These are phyloP conservation scores for Saccharomycopsis capsularis DNA, from an alignment of 805 yeast genomes.

Conservation along the genomic window DNA sequence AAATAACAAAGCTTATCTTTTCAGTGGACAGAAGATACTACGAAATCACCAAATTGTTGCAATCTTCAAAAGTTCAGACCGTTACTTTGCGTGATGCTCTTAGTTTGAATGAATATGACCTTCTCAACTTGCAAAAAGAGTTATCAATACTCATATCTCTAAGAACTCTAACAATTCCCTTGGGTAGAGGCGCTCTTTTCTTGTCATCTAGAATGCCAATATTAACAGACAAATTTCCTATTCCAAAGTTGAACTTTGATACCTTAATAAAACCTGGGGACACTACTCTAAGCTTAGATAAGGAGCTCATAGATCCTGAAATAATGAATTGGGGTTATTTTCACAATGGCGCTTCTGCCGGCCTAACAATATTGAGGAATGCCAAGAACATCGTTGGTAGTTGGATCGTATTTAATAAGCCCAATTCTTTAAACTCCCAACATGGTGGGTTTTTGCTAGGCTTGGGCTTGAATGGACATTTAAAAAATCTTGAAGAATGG, in stretches of 20 bases:
- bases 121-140: conserved; percentile 44
- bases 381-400: conserved; percentile 73
- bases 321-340: conserved; percentile 76
- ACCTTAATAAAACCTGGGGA: conserved; percentile 59
- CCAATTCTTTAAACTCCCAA: conserved; percentile 60
- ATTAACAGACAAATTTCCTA: conserved; percentile 76
- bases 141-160: conserved; percentile 56
- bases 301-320: conserved; percentile 42
- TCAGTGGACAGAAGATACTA: conserved; percentile 71
- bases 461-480: conserved; percentile 84
- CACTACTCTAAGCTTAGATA: conserved; percentile 55
- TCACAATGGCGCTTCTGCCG: conserved; percentile 88
- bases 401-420: conserved; percentile 87
- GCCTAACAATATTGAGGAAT: conserved; percentile 63
- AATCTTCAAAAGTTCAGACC: conserved; percentile 59
- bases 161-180: conserved; percentile 67
- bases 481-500: conserved; percentile 85
- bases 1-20: conserved; percentile 65
- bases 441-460: conserved; percentile 96
- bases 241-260: conserved; percentile 67
- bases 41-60: conserved; percentile 67
- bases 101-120: conserved; percentile 47
- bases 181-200: conserved; percentile 73
- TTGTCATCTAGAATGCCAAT: conserved; percentile 66
- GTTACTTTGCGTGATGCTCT: conserved; percentile 36